Evolutionary conservation across 192 early-diverging fungal genomes (phyloP).

Genomic region (Chytriomyces sp.): DNA sequence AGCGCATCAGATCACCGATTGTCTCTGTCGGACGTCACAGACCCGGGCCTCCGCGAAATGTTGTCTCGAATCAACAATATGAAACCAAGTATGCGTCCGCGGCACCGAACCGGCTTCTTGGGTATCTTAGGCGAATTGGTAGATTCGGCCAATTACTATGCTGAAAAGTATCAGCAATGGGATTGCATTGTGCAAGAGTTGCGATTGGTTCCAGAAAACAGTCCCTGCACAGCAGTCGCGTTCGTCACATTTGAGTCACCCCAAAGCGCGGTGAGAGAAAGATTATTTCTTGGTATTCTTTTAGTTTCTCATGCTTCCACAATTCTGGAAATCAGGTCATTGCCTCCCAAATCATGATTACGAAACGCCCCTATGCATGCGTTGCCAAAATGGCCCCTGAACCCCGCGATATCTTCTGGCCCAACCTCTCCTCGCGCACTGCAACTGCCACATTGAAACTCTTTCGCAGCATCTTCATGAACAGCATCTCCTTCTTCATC

Average conservation of each 20-base stretch:
- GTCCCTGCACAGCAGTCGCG: constrained; percentile 46
- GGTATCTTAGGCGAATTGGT: constrained; percentile 47
- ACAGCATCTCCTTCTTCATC: constrained; percentile 22
- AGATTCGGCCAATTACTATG: constrained; percentile 49
- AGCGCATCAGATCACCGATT: constrained; percentile 20
- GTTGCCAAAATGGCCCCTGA: constrained; percentile 55
- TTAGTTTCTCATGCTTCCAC: neutral
- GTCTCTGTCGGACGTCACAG: constrained; percentile 29
- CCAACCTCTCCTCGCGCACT: constrained; percentile 49
- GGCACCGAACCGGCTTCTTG: constrained; percentile 47
- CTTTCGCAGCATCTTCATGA: constrained; percentile 42
- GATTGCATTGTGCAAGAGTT: constrained; percentile 41
- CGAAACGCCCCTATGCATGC: constrained; percentile 52
- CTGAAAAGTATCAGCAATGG: constrained; percentile 42
- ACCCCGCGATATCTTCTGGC: constrained; percentile 61
- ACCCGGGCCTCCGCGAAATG: constrained; percentile 43
- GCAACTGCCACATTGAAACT: constrained; percentile 53
- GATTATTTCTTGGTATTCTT: neutral
- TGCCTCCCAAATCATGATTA: constrained; percentile 48
- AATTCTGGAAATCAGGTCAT: constrained; percentile 33
- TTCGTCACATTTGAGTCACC: constrained; percentile 66
- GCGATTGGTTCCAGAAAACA: constrained; percentile 38
- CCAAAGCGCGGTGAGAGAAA: constrained; percentile 45
- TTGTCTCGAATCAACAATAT: constrained; percentile 36
- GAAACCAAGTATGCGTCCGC: constrained; percentile 40